Evolutionary conservation across 2,329 filamentous ascomycete species (phyloP), one percentile per base, ranked within the genome.

Genomic region (Colletotrichum simmondsii): DNA sequence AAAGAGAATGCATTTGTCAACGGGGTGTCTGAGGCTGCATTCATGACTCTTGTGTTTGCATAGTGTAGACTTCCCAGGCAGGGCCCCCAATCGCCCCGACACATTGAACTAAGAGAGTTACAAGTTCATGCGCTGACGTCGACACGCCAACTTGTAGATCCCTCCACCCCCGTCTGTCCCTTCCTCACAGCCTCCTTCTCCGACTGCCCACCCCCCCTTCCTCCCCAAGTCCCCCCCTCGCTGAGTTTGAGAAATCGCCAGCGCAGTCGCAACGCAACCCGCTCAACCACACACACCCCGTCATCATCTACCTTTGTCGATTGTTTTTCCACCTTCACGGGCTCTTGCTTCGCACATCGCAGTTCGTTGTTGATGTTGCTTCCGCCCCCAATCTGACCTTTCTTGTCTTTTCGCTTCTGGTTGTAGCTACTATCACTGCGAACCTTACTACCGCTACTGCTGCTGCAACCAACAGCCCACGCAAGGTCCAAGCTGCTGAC

Each of bases 121-220:
- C 75, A 76, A 76, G 73, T 81, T 83, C 79, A 84, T 84, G 84
- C 85, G 83, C 85, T 87, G 86, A 87, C 86, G 85, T 87, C 84
- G 85, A 82, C 82, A 79, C 83, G 78, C 81, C 77, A 80, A 78
- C 78, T 64, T 79, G 78, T 78, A 76, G 78, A 81, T 83, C 80
- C 79, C 79, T 78, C 68, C 52, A 62, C 64, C 64, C 67, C 52
- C 57, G 53, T 58, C 69, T n/a, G 60, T 63, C 35, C 37, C 65
- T 56, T 69, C 65, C 56, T 71, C 71, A 73, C 71, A 73, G 71
- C 67, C 67, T 56, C 46, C 59, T 56, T 69, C 63, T 67, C 56
- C 64, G 53, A 49, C 63, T 26, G 52, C 16, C 30, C 42, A 5
- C 37, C 46, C 54, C 32, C 49, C 49, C 35, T 52, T 24, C 42